Evolutionary conservation across 352 stramenopile genomes (phyloP).

Genomic region (Globisporangium radiosum): DNA sequence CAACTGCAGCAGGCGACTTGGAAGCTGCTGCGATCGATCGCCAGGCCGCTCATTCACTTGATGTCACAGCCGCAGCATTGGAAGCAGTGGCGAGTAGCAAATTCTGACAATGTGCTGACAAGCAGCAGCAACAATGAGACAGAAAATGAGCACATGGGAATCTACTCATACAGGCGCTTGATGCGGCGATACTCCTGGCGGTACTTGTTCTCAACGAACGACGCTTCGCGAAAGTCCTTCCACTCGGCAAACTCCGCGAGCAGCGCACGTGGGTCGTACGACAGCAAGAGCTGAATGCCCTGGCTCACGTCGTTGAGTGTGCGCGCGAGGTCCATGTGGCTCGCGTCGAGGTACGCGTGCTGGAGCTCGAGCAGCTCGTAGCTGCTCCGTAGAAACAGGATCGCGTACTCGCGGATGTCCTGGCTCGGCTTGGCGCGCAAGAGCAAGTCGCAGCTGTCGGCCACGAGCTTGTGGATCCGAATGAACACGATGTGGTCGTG

Average conservation of each 20-base stretch:
- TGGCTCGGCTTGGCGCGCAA: conserved; percentile 51
- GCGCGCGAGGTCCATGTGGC: conserved; percentile 89
- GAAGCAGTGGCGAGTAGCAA: too few relatives aligned
- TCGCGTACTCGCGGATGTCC: conserved; percentile 77
- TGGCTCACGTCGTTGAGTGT: conserved; percentile 91
- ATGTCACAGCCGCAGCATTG: too few relatives aligned
- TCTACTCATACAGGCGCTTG: conserved; percentile 88
- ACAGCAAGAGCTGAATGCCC: conserved; percentile 87
- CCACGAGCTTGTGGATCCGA: conserved; percentile 87
- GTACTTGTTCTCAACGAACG: conserved; percentile 84
- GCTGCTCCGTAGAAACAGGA: conserved; percentile 83
- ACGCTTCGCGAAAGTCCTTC: conserved; percentile 84
- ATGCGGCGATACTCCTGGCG: conserved; percentile 88
- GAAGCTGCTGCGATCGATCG: neutral
- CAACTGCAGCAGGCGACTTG: neutral
- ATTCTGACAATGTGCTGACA: neutral
- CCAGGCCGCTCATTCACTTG: too few relatives aligned
- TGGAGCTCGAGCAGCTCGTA: conserved; percentile 89
- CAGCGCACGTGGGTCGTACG: conserved; percentile 76
- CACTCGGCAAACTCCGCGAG: conserved; percentile 82
- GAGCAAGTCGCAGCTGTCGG: conserved; percentile 86
- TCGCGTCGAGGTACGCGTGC: conserved; percentile 60
- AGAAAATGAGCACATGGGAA: neutral
- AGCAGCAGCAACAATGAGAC: neutral
- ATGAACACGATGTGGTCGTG: conserved; percentile 87